Percentiles rank a stretch among this genome's conserved stretches.
These are phyloP conservation scores for Niebla homalea DNA, from an alignment of 495 filamentous ascomycete genomes.

Conservation along the genomic window DNA sequence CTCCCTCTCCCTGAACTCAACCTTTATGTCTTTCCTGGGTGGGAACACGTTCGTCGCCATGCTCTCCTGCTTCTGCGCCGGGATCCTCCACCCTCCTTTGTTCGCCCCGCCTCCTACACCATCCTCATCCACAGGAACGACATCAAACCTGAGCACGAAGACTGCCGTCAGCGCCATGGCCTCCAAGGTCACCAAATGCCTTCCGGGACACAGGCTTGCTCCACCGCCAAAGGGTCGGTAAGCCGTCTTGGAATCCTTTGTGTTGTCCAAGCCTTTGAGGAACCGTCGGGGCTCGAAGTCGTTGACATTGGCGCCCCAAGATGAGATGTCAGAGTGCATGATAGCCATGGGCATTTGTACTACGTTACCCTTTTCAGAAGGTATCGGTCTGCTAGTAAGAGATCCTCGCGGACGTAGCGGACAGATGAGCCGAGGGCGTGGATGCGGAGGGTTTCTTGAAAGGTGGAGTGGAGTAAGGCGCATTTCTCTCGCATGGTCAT, in stretches of 20 bases:
- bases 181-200: slow-evolving; percentile 16
- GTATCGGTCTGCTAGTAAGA: slow-evolving; percentile 12
- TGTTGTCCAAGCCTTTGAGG: not conserved
- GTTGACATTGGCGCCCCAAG: slow-evolving; percentile 10
- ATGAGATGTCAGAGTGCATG: slow-evolving; percentile 9
- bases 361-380: slow-evolving; percentile 18
- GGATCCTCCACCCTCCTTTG: slow-evolving; percentile 5
- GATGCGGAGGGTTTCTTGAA: slow-evolving; percentile 13
- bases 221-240: slow-evolving; percentile 21
- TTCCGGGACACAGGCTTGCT: slow-evolving; percentile 12
- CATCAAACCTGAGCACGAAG: slow-evolving; percentile 12
- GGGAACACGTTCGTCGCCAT: slow-evolving; percentile 16
- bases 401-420: slow-evolving; percentile 18
- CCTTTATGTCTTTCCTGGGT: slow-evolving; percentile 8
- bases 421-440: slow-evolving; percentile 12
- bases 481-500: slow-evolving; percentile 14
- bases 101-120: not conserved
- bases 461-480: slow-evolving; percentile 9
- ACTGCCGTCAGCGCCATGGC: slow-evolving; percentile 9
- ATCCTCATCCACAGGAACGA: slow-evolving; percentile 1
- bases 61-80: slow-evolving; percentile 16
- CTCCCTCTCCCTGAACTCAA: slow-evolving; percentile 5
- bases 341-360: slow-evolving; percentile 17
- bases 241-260: slow-evolving; percentile 15
- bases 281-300: slow-evolving; percentile 13